Evolutionary conservation across 2,329 filamentous ascomycete genomes (phyloP), one percentile per base, ranked within the genome.

Genomic region (Ascocoryne sarcoides): DNA sequence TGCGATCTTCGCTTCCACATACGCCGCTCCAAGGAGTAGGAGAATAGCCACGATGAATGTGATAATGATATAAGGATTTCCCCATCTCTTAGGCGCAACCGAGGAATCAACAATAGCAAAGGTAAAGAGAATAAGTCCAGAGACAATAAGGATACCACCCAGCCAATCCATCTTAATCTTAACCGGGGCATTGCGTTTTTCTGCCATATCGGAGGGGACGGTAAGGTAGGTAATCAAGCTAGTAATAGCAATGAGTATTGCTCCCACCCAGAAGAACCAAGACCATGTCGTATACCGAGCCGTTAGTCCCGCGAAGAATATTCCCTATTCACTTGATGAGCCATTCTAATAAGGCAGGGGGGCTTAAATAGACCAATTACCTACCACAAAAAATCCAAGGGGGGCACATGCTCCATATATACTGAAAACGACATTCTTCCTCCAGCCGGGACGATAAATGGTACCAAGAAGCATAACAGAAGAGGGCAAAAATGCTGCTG

Each of bases 81-180:
- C 65, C 83, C 84, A 90, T 2, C 79, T 75, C 2, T 76, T 57
- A 0, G 78, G 72, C 0, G 82, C 82, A 57, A 85, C 76, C 0
- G 78, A 73, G 5, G 78, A 79, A 35, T 86, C 79, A 0, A 84
- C 88, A 37, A 92, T 73, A 0, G 84, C 81, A 52, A 80, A 90
- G 0, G 87, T 79, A 47, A 86, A 67, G 18, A 92, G 67, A 2
- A 83, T 68, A 10, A 88, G 60, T 0, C 80, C 84, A 0, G 71
- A 68, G 0, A 84, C 69, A 12, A 81, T 79, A 10, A 79, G 71
- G 2, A 60, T 55, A 2, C 73, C 62, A 0, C 83, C 83, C 42
- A 68, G 63, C 73, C 78, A 87, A 56, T 89, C 84, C 81, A 88
- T 87, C 21, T 65, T 64, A 16, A 73, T 61, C 1, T 60, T 61